Evolutionary conservation across 805 yeast genomes (phyloP), one percentile per base, ranked within the genome.

Genomic region (Barnettozyma sp.): DNA sequence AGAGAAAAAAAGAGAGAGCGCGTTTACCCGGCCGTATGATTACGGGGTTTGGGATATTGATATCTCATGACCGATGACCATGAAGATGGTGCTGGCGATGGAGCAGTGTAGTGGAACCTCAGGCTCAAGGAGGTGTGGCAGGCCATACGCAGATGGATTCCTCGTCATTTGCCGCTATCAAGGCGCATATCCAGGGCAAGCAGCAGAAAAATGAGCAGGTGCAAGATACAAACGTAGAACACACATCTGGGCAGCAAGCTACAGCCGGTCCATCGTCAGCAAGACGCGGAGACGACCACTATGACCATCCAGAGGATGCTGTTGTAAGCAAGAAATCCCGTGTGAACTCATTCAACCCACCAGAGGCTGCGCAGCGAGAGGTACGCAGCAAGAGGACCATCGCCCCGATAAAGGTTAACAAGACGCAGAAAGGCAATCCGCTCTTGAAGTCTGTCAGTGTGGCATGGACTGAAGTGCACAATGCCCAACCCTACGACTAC

Each of bases 401-500:
- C 2, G 36, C 56, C 14, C 57, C 71, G 3, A 65, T 78, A 1
- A 67, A 71, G 27, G 83, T 82, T 5, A 71, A 78, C 27, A 71
- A 73, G 26, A 67, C 80, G 0, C 92, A 83, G 52, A 74, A 70
- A 33, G 88, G 84, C 1, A 83, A 83, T 50, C 90, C 90, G 6
- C 54, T 82, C 26, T 57, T 83, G 7, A 68, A 69, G 30, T 55
- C 82, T 53, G 72, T 71, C 30, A 67, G 66, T 32, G 70, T 71
- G 65, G 37, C 75, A 63, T 71, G 72, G 76, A 46, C 76, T 54
- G 62, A 78, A 43, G 54, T 57, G 34, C 63, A 68, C 6, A 58
- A 58, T 13, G 57, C 67, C 41, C 66, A 59, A 45, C 69, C 58
- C 50, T 82, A 63, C 46, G 94, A 83, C 52, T 83, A 82, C 55